A percentile compares a stretch with the other conserved stretches of the same genome.
phyloP scores from a whole-genome alignment of 345 rosid genomes.

The Murraya paniculata region DNA sequence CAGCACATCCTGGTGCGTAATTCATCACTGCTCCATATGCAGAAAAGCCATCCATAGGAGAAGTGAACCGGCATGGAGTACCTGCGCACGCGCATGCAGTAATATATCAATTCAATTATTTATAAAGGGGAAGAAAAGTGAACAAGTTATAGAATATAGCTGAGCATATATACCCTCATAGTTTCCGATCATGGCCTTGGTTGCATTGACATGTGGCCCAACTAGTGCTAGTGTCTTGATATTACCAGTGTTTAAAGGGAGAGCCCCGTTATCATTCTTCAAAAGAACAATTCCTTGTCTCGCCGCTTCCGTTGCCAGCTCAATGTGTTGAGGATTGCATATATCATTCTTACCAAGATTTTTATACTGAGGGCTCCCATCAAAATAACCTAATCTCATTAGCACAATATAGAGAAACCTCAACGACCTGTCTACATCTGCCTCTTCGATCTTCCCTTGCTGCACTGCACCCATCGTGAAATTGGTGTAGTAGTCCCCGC shows the following conservation, averaged over 20 bases:
- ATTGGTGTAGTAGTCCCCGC: constrained; percentile 44
- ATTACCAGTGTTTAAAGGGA: constrained; percentile 25
- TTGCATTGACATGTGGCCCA: constrained; percentile 58
- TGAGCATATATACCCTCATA: constrained; percentile 37
- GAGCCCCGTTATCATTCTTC: constrained; percentile 34
- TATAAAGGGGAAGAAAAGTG: accelerated
- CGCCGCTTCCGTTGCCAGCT: constrained; percentile 52
- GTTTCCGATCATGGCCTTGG: constrained; percentile 51
- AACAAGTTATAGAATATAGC: too few relatives aligned
- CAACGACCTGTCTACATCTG: constrained; percentile 31
- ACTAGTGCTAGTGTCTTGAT: constrained; percentile 35
- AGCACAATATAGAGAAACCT: constrained; percentile 36
- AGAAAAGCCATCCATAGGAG: constrained; percentile 47
- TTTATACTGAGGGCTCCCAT: constrained; percentile 36
- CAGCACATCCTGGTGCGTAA: constrained; percentile 42
- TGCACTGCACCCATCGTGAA: constrained; percentile 33
- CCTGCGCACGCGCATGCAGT: constrained; percentile 28
- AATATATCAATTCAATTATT: too few relatives aligned
- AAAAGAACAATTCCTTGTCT: constrained; percentile 57
- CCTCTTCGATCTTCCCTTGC: constrained; percentile 34
- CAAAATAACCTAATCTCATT: constrained; percentile 66
- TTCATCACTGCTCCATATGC: constrained; percentile 24
- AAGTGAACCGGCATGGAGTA: constrained; percentile 37
- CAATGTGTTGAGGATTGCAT: constrained; percentile 32
- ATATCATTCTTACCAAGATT: constrained; percentile 35